Conservation (phyloP, 176 grass and related monocot genomes). For the Oryza nivara region DNA sequence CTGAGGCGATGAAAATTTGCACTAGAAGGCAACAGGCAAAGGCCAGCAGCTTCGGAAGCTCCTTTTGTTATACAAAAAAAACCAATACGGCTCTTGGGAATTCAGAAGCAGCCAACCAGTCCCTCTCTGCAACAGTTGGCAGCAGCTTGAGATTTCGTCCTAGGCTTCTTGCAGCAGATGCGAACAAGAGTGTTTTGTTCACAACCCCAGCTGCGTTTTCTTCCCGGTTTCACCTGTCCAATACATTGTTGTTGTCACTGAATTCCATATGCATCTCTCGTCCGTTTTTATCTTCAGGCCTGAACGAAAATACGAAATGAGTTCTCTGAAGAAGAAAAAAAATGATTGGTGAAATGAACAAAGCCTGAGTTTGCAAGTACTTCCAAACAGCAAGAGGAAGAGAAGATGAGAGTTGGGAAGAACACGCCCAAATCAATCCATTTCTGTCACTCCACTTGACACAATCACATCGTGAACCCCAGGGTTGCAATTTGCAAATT, state of each 20-base stretch:
- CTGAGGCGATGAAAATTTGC: not conserved
- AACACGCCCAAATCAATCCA: not conserved
- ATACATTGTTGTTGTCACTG: not conserved
- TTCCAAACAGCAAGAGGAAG: not conserved
- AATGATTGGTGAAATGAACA: too few relatives aligned
- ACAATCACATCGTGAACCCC: not conserved
- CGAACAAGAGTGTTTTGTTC: not conserved
- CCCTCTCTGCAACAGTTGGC: constrained; percentile 9
- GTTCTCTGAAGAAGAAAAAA: too few relatives aligned
- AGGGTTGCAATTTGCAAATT: not conserved
- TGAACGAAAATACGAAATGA: not conserved
- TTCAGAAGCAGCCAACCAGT: constrained; percentile 12
- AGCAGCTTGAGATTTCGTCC: constrained; percentile 4
- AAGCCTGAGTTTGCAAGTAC: too few relatives aligned
- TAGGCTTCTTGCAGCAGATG: not conserved
- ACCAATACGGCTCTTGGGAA: constrained; percentile 6
- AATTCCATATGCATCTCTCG: not conserved
- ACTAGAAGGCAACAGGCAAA: not conserved
- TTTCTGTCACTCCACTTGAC: not conserved
- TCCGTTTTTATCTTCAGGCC: not conserved
- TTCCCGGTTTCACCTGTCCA: not conserved
- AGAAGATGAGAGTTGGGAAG: not conserved
- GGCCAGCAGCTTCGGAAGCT: not conserved
- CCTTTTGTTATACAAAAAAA: not conserved
- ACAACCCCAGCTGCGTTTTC: not conserved